These are phyloP conservation scores for Myochromella boudieri DNA, from an alignment of 768 basidiomycete genomes.

Conservation along the genomic window DNA sequence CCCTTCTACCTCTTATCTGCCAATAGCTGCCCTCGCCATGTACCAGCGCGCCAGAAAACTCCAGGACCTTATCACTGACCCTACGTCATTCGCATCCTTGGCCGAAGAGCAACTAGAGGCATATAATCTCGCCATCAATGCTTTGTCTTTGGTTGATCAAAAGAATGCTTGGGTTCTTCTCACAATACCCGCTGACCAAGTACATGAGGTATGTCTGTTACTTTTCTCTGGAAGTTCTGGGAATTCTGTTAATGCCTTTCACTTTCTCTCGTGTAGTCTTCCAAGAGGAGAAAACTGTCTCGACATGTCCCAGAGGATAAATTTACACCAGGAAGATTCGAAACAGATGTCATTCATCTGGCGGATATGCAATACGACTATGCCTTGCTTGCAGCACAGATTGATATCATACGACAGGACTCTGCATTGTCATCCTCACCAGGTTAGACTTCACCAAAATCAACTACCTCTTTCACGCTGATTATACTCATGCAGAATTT, in stretches of 20 bases:
- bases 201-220: slow-evolving; percentile 45
- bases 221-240: slow-evolving; percentile 12
- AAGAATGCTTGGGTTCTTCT: slow-evolving; percentile 84
- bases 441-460: slow-evolving; percentile 46
- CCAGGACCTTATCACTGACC: slow-evolving; percentile 49
- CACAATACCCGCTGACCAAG: slow-evolving; percentile 48
- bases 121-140: slow-evolving; percentile 85
- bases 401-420: slow-evolving; percentile 73
- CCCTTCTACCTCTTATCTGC: slow-evolving; percentile 11
- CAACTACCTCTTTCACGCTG: not conserved
- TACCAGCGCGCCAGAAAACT: slow-evolving; percentile 88
- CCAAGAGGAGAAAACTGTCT: slow-evolving; percentile 71
- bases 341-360: slow-evolving; percentile 78
- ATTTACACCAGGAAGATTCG: slow-evolving; percentile 58
- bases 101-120: slow-evolving; percentile 77
- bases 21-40: slow-evolving; percentile 85
- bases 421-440: slow-evolving; percentile 57
- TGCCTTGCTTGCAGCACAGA: slow-evolving; percentile 70
- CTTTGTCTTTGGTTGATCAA: slow-evolving; percentile 77
- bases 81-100: slow-evolving; percentile 37
- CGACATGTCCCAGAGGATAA: slow-evolving; percentile 78
- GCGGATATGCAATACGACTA: slow-evolving; percentile 80
- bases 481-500: slow-evolving; percentile 41
- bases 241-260: slow-evolving; percentile 13
- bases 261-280: slow-evolving; percentile 44